Base-by-base conservation (phyloP, 495 filamentous ascomycete genomes). In the Trichocladium antarcticum region DNA sequence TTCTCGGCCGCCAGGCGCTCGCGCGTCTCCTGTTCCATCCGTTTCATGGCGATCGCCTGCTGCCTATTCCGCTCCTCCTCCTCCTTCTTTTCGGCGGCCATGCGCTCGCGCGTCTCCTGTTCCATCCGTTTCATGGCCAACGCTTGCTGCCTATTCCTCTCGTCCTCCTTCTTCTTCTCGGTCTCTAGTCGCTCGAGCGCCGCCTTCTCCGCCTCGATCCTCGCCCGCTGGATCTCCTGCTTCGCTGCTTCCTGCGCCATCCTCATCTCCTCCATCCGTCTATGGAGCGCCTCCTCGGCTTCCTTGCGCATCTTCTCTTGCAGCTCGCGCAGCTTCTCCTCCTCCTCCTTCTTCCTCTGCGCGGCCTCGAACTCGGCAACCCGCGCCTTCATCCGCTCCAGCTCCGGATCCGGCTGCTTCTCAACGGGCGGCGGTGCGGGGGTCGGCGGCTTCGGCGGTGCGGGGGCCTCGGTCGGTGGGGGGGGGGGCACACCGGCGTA, bases 301-400 rank as follows among this genome's bases (percentile, higher is more conserved):
- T 76, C 69, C 17, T 61, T 66, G 31, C 66, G 64, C 27, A 75
- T 70, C 29, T 64, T 57, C 15, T 60, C 64, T 50, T 78, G 71
- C 9, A 73, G 54, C 37, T 70, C 71, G 37, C 62, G 61, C 20
- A 71, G 58, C 41, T 62, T 68, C 4, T 68, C 69, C 21, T 62
- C 66, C 6, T 57, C 64, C 22, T 68, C 69, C 46, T 65, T 42
- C 22, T 39, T 58, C 43, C 57, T 61, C 16, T 57, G 45, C n/a
- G 61, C 58, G 28, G 50, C 49, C 40, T 67, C 57, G 27, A 63
- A 63, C 24, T 58, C 54, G 7, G 60, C 63, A 14, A 71, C 48
- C 40, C 62, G 58, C 39, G 62, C 59, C 19, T 50, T 70, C 59
- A 74, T 60, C 5, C 53, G 60, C 39, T 70, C 65, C 42, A 70